Percentiles rank a stretch among this genome's conserved stretches.
These are phyloP conservation scores for Pyrenula aspistea DNA, from an alignment of 495 filamentous ascomycete genomes.

Conservation along the genomic window DNA sequence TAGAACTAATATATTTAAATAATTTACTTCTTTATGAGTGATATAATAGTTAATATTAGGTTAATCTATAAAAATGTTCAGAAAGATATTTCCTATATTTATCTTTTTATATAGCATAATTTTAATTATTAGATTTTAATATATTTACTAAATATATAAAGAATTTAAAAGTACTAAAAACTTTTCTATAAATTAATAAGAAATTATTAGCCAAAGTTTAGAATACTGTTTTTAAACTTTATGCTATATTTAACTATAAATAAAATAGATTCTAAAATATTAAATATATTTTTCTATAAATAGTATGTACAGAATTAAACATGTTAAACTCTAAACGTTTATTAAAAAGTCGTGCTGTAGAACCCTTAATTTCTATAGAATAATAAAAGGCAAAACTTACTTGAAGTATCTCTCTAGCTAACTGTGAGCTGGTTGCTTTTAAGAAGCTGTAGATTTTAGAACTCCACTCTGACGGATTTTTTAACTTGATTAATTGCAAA, in stretches of 20 bases:
- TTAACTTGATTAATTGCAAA: neutral
- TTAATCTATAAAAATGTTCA: neutral
- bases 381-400: neutral
- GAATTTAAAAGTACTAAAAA: too few species aligned
- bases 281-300: neutral
- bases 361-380: neutral
- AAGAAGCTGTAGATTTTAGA: neutral
- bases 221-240: neutral
- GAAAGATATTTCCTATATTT: neutral
- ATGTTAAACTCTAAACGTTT: neutral
- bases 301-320: neutral
- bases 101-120: neutral
- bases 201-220: neutral
- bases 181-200: neutral
- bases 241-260: neutral
- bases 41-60: neutral
- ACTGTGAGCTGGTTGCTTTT: neutral
- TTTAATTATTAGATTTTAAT: neutral
- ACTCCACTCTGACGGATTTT: neutral
- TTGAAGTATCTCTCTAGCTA: neutral
- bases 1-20: neutral
- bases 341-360: neutral
- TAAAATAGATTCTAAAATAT: neutral
- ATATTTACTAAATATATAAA: neutral
- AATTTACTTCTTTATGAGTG: neutral